A percentile compares a stretch with the other conserved stretches of the same genome.
phyloP scores from a whole-genome alignment of 2,329 filamentous ascomycete species.

The Endothia cerciana region DNA sequence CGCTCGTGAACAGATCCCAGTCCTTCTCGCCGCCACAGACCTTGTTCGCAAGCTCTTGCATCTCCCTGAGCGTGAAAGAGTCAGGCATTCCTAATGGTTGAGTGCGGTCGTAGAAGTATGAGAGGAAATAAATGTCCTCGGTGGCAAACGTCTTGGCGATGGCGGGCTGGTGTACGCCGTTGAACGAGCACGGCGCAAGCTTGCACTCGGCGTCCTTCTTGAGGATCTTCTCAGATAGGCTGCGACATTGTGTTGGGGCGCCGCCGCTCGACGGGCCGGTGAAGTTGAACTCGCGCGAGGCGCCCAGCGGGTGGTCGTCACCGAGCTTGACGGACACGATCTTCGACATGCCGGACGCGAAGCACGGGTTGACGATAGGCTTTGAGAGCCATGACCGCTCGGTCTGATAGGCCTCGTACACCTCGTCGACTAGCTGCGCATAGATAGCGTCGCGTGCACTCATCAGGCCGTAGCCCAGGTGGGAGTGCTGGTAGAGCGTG shows the following conservation, averaged over 20 bases:
- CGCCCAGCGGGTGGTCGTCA: slow-evolving; percentile 67
- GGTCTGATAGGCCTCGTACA: slow-evolving; percentile 64
- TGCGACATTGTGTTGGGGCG: slow-evolving; percentile 84
- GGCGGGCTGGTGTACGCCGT: slow-evolving; percentile 92
- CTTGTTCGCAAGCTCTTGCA: slow-evolving; percentile 80
- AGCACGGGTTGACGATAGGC: slow-evolving; percentile 82
- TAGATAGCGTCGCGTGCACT: slow-evolving; percentile 88
- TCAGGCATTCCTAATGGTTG: slow-evolving; percentile 97
- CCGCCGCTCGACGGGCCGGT: slow-evolving; percentile 72
- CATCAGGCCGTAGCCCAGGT: slow-evolving; percentile 96
- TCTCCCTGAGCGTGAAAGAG: slow-evolving; percentile 87
- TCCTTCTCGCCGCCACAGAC: slow-evolving; percentile 79
- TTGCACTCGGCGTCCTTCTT: slow-evolving; percentile 83
- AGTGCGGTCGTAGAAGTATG: slow-evolving; percentile 96
- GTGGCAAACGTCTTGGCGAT: slow-evolving; percentile 88
- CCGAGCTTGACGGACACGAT: slow-evolving; percentile 74
- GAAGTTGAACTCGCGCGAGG: slow-evolving; percentile 76
- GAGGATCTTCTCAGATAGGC: slow-evolving; percentile 86
- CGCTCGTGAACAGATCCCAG: slow-evolving; percentile 80
- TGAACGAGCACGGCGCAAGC: slow-evolving; percentile 95
- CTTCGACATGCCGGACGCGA: slow-evolving; percentile 77
- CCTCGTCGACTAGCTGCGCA: slow-evolving; percentile 71
- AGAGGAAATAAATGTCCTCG: slow-evolving; percentile 95
- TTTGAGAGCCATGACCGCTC: slow-evolving; percentile 70
- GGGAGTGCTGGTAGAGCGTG: slow-evolving; percentile 95